Evolutionary conservation across 495 filamentous ascomycete species (phyloP).

Genomic region (Tuber indicum): DNA sequence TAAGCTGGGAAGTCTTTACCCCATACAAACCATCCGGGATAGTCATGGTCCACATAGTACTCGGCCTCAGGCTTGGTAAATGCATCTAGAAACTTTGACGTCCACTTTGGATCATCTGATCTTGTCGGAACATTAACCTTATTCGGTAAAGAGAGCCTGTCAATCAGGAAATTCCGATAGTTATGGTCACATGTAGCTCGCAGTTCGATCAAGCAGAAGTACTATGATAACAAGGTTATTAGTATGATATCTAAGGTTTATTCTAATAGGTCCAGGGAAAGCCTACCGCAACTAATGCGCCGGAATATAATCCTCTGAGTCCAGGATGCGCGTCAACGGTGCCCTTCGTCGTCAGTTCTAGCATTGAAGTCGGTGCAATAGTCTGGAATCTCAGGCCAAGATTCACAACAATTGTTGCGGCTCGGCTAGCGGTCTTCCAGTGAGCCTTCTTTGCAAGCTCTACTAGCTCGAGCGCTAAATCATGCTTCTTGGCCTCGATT

Average conservation of each 20-base stretch:
- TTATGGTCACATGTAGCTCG: conserved; percentile 78
- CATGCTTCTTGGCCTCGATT: conserved; percentile 76
- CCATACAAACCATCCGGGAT: conserved; percentile 98
- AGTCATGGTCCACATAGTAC: conserved; percentile 84
- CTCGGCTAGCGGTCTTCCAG: conserved; percentile 91
- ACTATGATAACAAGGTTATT: conserved; percentile 17
- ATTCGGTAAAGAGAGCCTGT: conserved; percentile 65
- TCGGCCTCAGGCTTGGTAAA: conserved; percentile 70
- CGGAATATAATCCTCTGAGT: conserved; percentile 70
- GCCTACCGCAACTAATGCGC: conserved; percentile 60
- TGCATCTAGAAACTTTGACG: conserved; percentile 63
- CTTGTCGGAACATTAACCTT: conserved; percentile 67
- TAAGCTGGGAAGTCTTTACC: conserved; percentile 72
- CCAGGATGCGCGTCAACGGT: conserved; percentile 86
- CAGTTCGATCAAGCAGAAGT: conserved; percentile 77
- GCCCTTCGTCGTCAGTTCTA: conserved; percentile 76
- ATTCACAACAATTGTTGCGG: conserved; percentile 79
- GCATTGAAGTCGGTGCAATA: conserved; percentile 69
- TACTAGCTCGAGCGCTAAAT: conserved; percentile 72
- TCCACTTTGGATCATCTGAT: conserved; percentile 67
- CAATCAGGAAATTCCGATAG: conserved; percentile 74
- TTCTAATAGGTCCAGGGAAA: neutral
- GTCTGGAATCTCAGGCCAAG: conserved; percentile 83
- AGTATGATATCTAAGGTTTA: neutral
- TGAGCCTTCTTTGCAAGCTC: conserved; percentile 70